phyloP scores from a whole-genome alignment of 1,139 yeast species.

The Magnusiomyces suaveolens region DNA sequence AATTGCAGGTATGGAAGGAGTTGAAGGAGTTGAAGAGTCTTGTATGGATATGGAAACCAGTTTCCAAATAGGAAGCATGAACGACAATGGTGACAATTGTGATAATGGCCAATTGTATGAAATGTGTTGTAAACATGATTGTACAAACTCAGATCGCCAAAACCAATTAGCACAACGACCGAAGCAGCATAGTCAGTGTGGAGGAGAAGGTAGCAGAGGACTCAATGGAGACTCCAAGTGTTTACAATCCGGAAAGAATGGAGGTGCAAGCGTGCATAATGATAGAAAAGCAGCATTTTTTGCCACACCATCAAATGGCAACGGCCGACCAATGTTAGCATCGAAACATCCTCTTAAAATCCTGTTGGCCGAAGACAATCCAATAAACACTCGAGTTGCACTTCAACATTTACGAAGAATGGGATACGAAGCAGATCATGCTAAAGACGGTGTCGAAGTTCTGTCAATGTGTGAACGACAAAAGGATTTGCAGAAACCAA shows the following conservation, averaged over 20 bases:
- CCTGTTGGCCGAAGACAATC: constrained; percentile 46
- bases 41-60: neutral
- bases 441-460: constrained; percentile 47
- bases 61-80: neutral
- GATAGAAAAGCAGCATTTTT: neutral
- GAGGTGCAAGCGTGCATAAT: too few relatives aligned
- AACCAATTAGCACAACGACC: neutral
- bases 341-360: constrained; percentile 38
- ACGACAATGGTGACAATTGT: neutral
- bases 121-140: constrained; percentile 3
- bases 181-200: too few relatives aligned
- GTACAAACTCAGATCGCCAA: constrained; percentile 1
- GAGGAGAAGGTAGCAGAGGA: too few relatives aligned
- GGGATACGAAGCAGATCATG: constrained; percentile 48
- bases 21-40: too few relatives aligned
- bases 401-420: constrained; percentile 43
- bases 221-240: too few relatives aligned
- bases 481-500: constrained; percentile 25
- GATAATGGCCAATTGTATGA: neutral
- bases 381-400: constrained; percentile 44
- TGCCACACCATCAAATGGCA: constrained; percentile 19
- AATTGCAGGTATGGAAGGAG: neutral
- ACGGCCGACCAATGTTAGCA: constrained; percentile 20
- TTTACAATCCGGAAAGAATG: too few relatives aligned
- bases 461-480: constrained; percentile 36